A percentile compares a stretch with the other conserved stretches of the same genome.
phyloP scores from a whole-genome alignment of 352 stramenopile species.

The Globisporangium acanthophoron region DNA sequence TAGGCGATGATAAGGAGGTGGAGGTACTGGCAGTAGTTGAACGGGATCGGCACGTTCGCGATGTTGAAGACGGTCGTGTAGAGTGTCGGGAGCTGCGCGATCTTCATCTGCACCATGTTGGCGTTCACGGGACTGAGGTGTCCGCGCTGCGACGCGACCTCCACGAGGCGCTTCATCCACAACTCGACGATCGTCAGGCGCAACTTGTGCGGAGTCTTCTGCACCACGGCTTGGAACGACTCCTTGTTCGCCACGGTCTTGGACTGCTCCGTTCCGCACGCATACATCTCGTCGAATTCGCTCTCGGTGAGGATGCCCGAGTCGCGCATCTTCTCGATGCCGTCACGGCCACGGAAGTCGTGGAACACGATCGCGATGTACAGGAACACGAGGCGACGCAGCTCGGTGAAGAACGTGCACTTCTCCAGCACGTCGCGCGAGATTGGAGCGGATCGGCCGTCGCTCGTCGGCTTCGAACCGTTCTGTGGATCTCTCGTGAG shows the following conservation, averaged over 20 bases:
- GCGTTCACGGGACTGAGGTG: constrained; percentile 54
- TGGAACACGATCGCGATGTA: constrained; percentile 85
- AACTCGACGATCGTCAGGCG: constrained; percentile 73
- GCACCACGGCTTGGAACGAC: constrained; percentile 52
- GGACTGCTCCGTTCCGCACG: constrained; percentile 54
- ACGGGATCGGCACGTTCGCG: constrained; percentile 79
- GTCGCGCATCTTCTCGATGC: constrained; percentile 59
- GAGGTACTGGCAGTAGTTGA: constrained; percentile 86
- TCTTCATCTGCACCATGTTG: constrained; percentile 56
- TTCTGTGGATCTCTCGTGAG: not conserved
- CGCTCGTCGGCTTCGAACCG: not conserved
- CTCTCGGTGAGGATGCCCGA: constrained; percentile 48
- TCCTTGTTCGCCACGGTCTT: constrained; percentile 36
- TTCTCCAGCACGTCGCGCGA: constrained; percentile 58
- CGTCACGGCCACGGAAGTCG: constrained; percentile 60
- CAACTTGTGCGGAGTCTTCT: constrained; percentile 63
- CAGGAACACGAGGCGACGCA: constrained; percentile 72
- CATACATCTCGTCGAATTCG: constrained; percentile 69
- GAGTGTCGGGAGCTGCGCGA: constrained; percentile 57
- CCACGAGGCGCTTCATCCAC: constrained; percentile 72
- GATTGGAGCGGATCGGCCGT: constrained; percentile 22
- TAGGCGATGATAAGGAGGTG: constrained; percentile 63
- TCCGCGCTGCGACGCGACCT: constrained; percentile 52
- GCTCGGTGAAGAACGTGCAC: constrained; percentile 71
- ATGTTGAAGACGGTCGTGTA: constrained; percentile 85